These are phyloP conservation scores for Rhodotorula sp. DNA, from an alignment of 1,284 basidiomycete genomes.

Conservation along the genomic window DNA sequence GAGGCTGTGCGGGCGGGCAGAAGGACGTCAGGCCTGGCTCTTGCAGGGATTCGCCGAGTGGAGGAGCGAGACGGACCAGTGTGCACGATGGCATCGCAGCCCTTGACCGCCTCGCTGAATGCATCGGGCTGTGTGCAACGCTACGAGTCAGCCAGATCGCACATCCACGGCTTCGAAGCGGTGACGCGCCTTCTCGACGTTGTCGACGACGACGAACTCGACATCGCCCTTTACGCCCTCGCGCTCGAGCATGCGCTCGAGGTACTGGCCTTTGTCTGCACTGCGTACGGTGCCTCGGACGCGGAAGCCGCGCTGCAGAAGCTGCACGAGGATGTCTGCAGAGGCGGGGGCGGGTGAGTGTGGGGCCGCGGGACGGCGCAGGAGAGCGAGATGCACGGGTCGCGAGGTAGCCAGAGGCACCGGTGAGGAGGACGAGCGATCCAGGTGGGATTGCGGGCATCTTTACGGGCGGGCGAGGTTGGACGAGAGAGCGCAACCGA, in stretches of 20 bases:
- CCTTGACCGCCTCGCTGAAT: constrained; percentile 54
- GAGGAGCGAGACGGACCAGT: constrained; percentile 16
- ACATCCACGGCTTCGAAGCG: background rate
- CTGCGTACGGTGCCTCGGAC: constrained; percentile 54
- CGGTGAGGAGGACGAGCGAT: constrained; percentile 48
- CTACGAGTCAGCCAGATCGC: no score
- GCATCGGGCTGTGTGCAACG: constrained; percentile 39
- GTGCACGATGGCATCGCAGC: constrained; percentile 49
- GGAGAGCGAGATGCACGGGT: constrained; percentile 11
- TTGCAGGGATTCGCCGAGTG: background rate
- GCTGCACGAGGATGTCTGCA: constrained; percentile 45
- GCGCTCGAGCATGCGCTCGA: constrained; percentile 48
- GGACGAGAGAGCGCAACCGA: background rate
- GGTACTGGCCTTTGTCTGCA: constrained; percentile 52
- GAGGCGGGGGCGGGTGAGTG: constrained; percentile 11
- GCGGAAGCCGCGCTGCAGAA: constrained; percentile 48
- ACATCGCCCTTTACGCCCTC: constrained; percentile 43
- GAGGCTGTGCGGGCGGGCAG: constrained; percentile 46
- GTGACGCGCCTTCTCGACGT: constrained; percentile 47
- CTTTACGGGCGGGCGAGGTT: background rate
- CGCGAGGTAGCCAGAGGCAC: constrained; percentile 46
- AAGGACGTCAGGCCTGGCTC: background rate
- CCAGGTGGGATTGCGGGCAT: constrained; percentile 15
- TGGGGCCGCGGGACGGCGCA: background rate
- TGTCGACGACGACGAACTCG: constrained; percentile 50